Evolutionary conservation across 179 eudicot species (phyloP).

Genomic region (Carnegiea gigantea): DNA sequence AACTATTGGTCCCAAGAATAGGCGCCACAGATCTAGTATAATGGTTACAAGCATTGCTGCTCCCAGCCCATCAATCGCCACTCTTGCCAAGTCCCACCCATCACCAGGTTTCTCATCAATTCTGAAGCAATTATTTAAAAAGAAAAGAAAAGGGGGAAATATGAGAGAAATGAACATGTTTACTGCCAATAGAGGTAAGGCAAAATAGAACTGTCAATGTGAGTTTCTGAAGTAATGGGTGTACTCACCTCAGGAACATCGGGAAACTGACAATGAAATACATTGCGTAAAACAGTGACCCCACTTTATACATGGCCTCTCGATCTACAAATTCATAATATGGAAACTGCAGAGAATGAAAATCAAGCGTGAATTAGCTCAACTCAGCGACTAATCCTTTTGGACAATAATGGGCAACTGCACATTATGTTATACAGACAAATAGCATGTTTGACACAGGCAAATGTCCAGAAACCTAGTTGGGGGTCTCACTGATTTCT

Average conservation of each 20-base stretch:
- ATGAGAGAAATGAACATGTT: not conserved
- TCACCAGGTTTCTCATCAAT: conserved; percentile 79
- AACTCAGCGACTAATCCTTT: not conserved
- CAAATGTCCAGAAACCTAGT: not conserved
- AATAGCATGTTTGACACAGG: not conserved
- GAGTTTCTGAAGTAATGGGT: not conserved
- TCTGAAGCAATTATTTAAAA: conserved; percentile 33
- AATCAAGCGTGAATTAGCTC: not conserved
- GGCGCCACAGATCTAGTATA: conserved; percentile 88
- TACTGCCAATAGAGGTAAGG: not conserved
- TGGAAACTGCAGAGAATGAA: conserved; percentile 73
- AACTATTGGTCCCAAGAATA: conserved; percentile 86
- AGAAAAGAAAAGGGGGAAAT: not conserved
- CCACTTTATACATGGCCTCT: conserved; percentile 94
- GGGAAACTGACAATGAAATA: conserved; percentile 99
- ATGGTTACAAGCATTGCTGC: conserved; percentile 99
- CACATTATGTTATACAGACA: not conserved
- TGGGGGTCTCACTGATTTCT: not conserved
- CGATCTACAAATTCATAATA: conserved; percentile 92
- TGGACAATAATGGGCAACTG: conserved; percentile 3
- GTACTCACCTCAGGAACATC: conserved; percentile 79
- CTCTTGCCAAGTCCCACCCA: conserved; percentile 79
- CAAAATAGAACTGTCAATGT: not conserved
- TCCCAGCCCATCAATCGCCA: conserved; percentile 87
- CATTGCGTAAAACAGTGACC: conserved; percentile 92